Evolutionary conservation across 441 rosid genomes (phyloP).

Genomic region (Kokia cookei): DNA sequence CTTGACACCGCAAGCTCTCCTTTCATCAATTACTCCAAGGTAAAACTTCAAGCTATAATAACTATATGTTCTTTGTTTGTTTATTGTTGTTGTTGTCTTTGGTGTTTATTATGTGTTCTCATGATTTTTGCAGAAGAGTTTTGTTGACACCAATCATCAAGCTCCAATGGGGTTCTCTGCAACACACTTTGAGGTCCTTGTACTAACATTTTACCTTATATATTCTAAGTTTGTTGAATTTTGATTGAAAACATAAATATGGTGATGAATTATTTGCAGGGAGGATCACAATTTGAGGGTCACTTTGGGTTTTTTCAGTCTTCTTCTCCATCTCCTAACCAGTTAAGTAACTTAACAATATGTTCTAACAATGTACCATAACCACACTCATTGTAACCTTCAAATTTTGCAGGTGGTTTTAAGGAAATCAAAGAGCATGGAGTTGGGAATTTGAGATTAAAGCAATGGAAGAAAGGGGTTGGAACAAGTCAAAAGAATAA

Average conservation of each 20-base stretch:
- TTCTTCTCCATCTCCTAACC: conserved; percentile 44
- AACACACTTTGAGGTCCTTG: conserved; percentile 53
- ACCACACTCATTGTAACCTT: conserved; percentile 5
- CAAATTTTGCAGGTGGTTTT: conserved; percentile 33
- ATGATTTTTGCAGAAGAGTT: conserved; percentile 30
- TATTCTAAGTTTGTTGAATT: background rate
- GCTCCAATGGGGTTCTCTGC: conserved; percentile 30
- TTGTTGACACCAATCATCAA: conserved; percentile 26
- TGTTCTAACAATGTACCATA: background rate
- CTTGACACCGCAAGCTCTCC: conserved; percentile 96
- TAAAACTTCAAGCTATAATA: background rate
- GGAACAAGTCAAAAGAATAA: background rate
- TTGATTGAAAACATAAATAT: background rate
- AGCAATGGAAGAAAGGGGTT: conserved; percentile 3
- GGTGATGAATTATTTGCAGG: conserved; percentile 31
- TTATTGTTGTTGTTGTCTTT: background rate
- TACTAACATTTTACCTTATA: background rate
- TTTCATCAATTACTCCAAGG: conserved; percentile 21
- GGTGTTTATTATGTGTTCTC: background rate
- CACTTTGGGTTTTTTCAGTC: conserved; percentile 47
- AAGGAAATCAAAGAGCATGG: conserved; percentile 6
- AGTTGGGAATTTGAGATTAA: conserved; percentile 12
- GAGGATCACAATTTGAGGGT: conserved; percentile 50
- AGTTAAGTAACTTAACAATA: conserved; percentile 36
- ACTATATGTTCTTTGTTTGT: background rate